These are phyloP conservation scores for Populus davidiana DNA, from an alignment of 345 rosid genomes.

Conservation along the genomic window DNA sequence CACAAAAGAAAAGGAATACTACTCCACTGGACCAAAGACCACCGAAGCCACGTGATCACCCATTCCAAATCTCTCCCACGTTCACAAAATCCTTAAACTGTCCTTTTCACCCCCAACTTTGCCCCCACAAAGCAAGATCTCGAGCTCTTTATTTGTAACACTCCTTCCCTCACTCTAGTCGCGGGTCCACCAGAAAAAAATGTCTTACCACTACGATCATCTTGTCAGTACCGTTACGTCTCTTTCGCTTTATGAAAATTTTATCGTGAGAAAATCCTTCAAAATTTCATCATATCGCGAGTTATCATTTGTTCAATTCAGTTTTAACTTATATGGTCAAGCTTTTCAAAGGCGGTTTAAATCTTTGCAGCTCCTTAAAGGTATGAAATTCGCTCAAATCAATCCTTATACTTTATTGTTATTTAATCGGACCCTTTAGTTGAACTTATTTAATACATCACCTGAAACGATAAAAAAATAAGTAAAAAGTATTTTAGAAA, in stretches of 20 bases:
- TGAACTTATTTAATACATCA: too few relatives aligned
- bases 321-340: neutral
- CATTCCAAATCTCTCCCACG: neutral
- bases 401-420: neutral
- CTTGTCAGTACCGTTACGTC: constrained; percentile 10
- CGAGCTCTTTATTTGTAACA: neutral
- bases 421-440: neutral
- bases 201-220: neutral
- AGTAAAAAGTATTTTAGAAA: too few relatives aligned
- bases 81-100: neutral
- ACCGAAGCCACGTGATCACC: neutral
- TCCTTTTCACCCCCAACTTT: neutral
- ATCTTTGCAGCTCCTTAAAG: neutral
- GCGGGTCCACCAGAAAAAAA: neutral
- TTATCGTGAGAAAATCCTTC: neutral
- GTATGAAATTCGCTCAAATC: too few relatives aligned
- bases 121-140: neutral
- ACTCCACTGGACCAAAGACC: neutral
- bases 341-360: neutral
- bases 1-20: too few relatives aligned
- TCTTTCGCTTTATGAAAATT: neutral
- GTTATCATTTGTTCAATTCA: fast-evolving
- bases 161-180: neutral
- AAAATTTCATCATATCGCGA: neutral
- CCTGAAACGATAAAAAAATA: too few relatives aligned